Conservation (phyloP, 1,284 basidiomycete species). For the Agaricales sp. region DNA sequence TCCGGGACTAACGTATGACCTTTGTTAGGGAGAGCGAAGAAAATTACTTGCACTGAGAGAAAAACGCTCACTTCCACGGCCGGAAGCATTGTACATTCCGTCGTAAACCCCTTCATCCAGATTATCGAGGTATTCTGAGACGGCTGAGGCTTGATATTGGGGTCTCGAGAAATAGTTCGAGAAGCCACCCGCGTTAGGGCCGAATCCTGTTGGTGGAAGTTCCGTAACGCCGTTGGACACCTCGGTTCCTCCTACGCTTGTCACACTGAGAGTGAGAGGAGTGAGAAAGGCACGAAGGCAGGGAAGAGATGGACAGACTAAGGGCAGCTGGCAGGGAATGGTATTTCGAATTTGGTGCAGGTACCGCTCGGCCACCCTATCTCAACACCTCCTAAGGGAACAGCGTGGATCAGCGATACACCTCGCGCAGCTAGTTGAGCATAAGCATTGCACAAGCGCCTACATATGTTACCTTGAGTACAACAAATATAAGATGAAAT, state of each 20-base stretch:
- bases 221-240: constrained; percentile 15
- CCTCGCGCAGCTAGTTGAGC: constrained; percentile 15
- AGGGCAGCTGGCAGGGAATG: too few relatives aligned
- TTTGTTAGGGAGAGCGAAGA: too few relatives aligned
- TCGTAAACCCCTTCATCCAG: constrained; percentile 9
- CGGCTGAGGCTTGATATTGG: constrained; percentile 16
- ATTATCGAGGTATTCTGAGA: constrained; percentile 12
- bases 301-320: too few relatives aligned
- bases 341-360: too few relatives aligned
- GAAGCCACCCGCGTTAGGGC: constrained; percentile 20
- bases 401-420: constrained; percentile 16
- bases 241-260: constrained; percentile 23
- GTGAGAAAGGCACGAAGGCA: constrained; percentile 11
- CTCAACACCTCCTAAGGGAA: too few relatives aligned
- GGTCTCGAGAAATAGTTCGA: constrained; percentile 22
- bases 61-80: too few relatives aligned
- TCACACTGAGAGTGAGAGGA: constrained; percentile 24
- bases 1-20: too few relatives aligned
- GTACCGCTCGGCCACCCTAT: too few relatives aligned
- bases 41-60: too few relatives aligned
- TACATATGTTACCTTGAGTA: neutral
- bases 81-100: constrained; percentile 18
- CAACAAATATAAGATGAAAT: too few relatives aligned
- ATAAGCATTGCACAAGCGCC: constrained; percentile 12
- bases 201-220: too few relatives aligned